These are phyloP conservation scores for Sugiyamaella smithiae DNA, from an alignment of 805 yeast genomes.

Conservation along the genomic window DNA sequence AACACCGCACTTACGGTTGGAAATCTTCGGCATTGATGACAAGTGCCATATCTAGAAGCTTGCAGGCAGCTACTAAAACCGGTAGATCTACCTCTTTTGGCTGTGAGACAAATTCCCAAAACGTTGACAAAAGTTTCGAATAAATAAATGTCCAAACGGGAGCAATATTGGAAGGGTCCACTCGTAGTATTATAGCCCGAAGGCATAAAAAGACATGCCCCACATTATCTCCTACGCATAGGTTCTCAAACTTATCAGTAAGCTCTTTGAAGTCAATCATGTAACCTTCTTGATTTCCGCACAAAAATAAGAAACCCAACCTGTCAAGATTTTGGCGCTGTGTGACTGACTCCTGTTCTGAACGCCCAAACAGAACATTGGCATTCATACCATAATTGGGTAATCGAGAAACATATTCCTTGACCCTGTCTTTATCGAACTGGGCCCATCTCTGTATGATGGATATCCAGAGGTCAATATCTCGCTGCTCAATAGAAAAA, in stretches of 20 bases:
- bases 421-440: conserved; percentile 57
- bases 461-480: conserved; percentile 46
- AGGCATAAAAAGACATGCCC: conserved; percentile 52
- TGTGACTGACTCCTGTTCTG: conserved; percentile 60
- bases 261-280: conserved; percentile 49
- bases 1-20: conserved; percentile 41
- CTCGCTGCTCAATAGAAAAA: conserved; percentile 40
- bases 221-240: conserved; percentile 37
- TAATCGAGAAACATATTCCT: conserved; percentile 43
- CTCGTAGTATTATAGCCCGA: conserved; percentile 62
- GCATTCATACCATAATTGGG: conserved; percentile 50
- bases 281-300: conserved; percentile 59
- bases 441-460: conserved; percentile 63
- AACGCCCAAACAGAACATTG: conserved; percentile 69
- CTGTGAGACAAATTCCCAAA: conserved; percentile 33
- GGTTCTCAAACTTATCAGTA: conserved; percentile 45
- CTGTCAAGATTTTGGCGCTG: conserved; percentile 57
- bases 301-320: conserved; percentile 58
- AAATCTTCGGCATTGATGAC: conserved; percentile 72
- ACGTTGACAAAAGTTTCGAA: conserved; percentile 55
- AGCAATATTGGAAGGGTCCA: conserved; percentile 59
- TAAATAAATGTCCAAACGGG: conserved; percentile 68
- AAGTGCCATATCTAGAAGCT: conserved; percentile 72
- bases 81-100: conserved; percentile 14
- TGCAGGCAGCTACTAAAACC: conserved; percentile 54